phyloP scores from a whole-genome alignment of 1,284 basidiomycete genomes.

The Ceratobasidium theobromae region DNA sequence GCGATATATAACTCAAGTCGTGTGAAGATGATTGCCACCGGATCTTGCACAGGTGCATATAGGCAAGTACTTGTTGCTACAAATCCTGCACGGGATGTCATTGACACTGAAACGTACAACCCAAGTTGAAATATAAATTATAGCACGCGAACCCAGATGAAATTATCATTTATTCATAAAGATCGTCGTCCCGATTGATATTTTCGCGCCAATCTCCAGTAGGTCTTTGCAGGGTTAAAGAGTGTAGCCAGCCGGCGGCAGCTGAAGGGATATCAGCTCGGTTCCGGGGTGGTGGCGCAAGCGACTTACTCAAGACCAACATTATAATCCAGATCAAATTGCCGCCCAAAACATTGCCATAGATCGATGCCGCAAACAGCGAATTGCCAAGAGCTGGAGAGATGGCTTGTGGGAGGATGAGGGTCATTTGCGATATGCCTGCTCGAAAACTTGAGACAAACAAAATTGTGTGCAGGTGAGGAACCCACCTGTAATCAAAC shows the following conservation, averaged over 20 bases:
- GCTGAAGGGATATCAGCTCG: background rate
- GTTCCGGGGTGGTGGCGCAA: no score
- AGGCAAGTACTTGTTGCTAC: background rate
- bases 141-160: background rate
- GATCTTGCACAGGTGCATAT: background rate
- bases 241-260: background rate
- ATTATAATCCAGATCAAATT: slow-evolving; percentile 35
- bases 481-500: slow-evolving; percentile 34
- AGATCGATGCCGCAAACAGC: slow-evolving; percentile 37
- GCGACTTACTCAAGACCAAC: slow-evolving; percentile 32
- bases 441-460: background rate
- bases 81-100: no score
- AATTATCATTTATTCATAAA: background rate
- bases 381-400: slow-evolving; percentile 36
- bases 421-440: slow-evolving; percentile 35
- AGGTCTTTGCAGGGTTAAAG: background rate
- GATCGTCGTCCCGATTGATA: background rate
- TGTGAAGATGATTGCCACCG: no score
- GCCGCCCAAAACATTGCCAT: slow-evolving; percentile 33
- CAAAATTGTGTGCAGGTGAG: background rate
- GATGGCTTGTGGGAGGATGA: slow-evolving; percentile 34
- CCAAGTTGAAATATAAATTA: slow-evolving; percentile 13
- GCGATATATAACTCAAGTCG: no score
- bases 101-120: no score
- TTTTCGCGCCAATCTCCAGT: slow-evolving; percentile 18